These are phyloP conservation scores for Melastoma malabathricum DNA, from an alignment of 345 rosid genomes.

Conservation along the genomic window DNA sequence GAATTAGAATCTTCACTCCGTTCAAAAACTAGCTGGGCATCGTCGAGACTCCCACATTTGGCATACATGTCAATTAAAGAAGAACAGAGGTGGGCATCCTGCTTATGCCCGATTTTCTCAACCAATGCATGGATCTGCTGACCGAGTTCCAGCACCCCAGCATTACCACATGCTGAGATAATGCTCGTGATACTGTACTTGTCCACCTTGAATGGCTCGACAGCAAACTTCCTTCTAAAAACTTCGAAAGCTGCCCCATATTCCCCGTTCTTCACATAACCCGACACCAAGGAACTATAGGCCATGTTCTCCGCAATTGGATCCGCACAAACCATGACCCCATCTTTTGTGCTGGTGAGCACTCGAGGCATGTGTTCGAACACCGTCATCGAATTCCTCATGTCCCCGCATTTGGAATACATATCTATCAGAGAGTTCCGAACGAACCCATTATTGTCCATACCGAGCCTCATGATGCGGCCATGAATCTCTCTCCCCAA, in stretches of 20 bases:
- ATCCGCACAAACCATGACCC: slow-evolving; percentile 5
- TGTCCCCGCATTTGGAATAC: slow-evolving; percentile 39
- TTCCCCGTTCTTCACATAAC: slow-evolving; percentile 28
- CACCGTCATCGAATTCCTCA: slow-evolving; percentile 18
- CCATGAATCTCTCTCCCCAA: slow-evolving; percentile 39
- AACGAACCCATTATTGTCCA: slow-evolving; percentile 19
- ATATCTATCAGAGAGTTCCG: slow-evolving; percentile 32
- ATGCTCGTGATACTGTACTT: slow-evolving; percentile 35
- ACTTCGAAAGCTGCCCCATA: slow-evolving; percentile 22
- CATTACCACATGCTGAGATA: slow-evolving; percentile 30
- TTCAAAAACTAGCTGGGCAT: slow-evolving; percentile 23
- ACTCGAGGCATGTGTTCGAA: slow-evolving; percentile 8
- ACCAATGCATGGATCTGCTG: slow-evolving; percentile 30
- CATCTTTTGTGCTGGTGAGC: slow-evolving; percentile 5
- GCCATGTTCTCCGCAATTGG: slow-evolving; percentile 18
- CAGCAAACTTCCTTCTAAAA: slow-evolving; percentile 23
- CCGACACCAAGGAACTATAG: slow-evolving; percentile 39
- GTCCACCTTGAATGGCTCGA: slow-evolving; percentile 17
- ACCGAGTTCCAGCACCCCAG: slow-evolving; percentile 25
- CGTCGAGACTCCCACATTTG: slow-evolving; percentile 35
- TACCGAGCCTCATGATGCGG: slow-evolving; percentile 14
- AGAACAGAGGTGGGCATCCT: slow-evolving; percentile 32
- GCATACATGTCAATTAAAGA: slow-evolving; percentile 40
- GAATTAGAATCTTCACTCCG: slow-evolving; percentile 15
- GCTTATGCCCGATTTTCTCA: slow-evolving; percentile 29